Base-by-base conservation (phyloP, 2,329 filamentous ascomycete species). In the Phaeoacremonium minimum region DNA sequence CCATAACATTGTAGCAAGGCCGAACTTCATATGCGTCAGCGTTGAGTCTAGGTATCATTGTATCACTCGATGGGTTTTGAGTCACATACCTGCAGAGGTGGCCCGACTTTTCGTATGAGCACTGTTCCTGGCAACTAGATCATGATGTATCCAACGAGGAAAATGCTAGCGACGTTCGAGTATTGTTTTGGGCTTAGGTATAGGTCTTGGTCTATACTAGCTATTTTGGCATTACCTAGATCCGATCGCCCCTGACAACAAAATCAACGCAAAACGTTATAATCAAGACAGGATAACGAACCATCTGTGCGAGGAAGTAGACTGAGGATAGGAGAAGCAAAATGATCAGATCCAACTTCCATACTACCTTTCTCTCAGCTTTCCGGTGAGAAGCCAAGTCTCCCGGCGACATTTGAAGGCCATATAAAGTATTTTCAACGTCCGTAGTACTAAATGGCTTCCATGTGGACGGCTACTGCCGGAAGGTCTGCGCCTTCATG, bases 91-190 rank as follows among this genome's bases (percentile, higher is more conserved):
- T 26, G 22, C n/a, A 26, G n/a, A n/a, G 22, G 22, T 9, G 22
- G 22, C 9, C 22, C 22, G 22, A 26, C n/a, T n/a, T 26, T 26
- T n/a, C 22, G 30, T 15, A 44, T 29, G 15, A 44, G 22, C n/a
- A 44, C 32, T 3, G 41, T 31, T 11, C 41, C 41, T 3, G 41
- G 41, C 4, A 44, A 30, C 32, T 44, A 32, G 26, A 37, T 37
- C 12, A 33, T 17, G 8, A 44, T 20, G 32, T 37, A 44, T 13
- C 41, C 41, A 19, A 44, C 37, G 29, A 37, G 36, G 30, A 44
- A 44, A 15, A 44, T 35, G 29, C 31, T 35, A 3, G 37, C 20
- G 17, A 28, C 35, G 30, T 41, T 32, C 18, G 30, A 35, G 19
- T 37, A 32, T 30, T 41, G 28, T 12, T 17, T 31, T 2, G 37